Base-by-base conservation (phyloP, 1,284 basidiomycete genomes). In the Schizophyllum commune region DNA sequence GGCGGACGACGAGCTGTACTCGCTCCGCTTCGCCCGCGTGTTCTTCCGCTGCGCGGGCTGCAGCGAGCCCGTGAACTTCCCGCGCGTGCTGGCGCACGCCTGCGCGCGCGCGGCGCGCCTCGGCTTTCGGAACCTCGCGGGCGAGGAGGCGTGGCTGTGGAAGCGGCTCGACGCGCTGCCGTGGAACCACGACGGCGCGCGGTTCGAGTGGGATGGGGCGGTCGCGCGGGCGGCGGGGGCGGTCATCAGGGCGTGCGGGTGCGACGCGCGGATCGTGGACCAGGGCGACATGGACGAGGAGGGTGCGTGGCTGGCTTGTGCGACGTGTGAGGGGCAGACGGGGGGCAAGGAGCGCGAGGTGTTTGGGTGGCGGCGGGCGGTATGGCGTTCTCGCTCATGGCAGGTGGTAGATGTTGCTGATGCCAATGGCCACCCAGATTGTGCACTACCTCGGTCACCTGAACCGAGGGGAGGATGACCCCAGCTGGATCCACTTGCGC, bases 301-400 rank as follows among this genome's bases (percentile, higher is more conserved):
- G 27, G 53, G 19, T 4, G 21, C 65, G 32, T 67, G 66, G 66
- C 32, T 67, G 13, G 63, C 60, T 34, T 67, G 66, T 56, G 9
- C 17, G 9, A 47, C 39, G 27, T 59, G 20, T 51, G 55, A n/a
- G 64, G 66, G 34, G 20, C 51, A 6, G 61, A 63, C 17, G 56
- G 56, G 54, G 32, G n/a, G 55, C n/a, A 59, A 39, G 58, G 66
- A 59, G 5, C 54, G 62, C 2, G 52, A 60, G 3, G 61, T 66
- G 22, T 65, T 66, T 52, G 59, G 59, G 53, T 66, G 65, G 65
- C 64, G 64, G 15, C 64, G 64, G 52, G 63, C 63, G 60, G 64
- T 66, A 22, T n/a, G 61, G 32, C 8, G 9, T 3, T 47, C 9
- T 3, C 9, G 13, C 39, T 47, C 3, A 47, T 9, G 39, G 13